A percentile compares a stretch with the other conserved stretches of the same genome.
Evolutionary conservation across 2,329 filamentous ascomycete species (phyloP).

Genomic region (Botrytis galanthina): DNA sequence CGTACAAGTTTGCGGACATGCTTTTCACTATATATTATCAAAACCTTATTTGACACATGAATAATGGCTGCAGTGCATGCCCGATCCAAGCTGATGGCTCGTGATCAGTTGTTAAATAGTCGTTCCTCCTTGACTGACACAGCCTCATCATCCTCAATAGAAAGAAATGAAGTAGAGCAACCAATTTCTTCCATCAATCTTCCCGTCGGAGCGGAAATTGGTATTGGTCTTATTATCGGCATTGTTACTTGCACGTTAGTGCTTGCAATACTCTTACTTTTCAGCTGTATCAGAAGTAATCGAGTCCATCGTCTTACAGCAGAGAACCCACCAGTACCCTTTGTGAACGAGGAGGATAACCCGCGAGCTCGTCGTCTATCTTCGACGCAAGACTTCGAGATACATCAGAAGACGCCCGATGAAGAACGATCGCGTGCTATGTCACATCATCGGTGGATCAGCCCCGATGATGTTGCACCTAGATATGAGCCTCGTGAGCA

Average conservation of each 20-base stretch:
- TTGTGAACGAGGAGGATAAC: neutral
- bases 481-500: neutral
- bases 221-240: neutral
- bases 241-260: neutral
- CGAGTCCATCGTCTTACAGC: no score
- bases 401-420: neutral
- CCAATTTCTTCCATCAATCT: neutral
- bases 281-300: neutral
- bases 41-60: neutral
- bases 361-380: neutral
- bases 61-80: neutral
- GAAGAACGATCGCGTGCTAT: neutral
- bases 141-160: neutral
- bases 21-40: neutral
- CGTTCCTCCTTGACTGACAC: neutral
- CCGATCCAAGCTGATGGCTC: neutral
- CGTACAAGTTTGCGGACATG: neutral
- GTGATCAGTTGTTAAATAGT: neutral
- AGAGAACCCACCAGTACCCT: neutral
- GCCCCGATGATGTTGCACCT: neutral
- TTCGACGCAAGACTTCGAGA: neutral
- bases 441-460: neutral
- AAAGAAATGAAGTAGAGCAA: neutral
- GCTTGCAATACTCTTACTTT: neutral
- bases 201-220: neutral